A percentile compares a stretch with the other conserved stretches of the same genome.
These are phyloP conservation scores for Nemania serpens DNA, from an alignment of 2,329 filamentous ascomycete genomes.

Conservation along the genomic window DNA sequence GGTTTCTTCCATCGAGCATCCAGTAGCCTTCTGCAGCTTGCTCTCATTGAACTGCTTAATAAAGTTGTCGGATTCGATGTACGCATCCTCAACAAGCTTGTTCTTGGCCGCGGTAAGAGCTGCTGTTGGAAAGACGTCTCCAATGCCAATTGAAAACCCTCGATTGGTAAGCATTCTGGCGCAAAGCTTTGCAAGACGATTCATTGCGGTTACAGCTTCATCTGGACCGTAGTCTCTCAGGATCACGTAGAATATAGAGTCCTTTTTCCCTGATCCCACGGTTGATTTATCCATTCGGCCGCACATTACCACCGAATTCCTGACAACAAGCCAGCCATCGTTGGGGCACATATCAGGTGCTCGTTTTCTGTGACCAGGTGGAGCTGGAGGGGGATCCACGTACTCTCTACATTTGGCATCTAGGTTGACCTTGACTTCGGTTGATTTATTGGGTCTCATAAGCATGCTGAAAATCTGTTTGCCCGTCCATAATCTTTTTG, in stretches of 20 bases:
- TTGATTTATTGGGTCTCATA: constrained; percentile 85
- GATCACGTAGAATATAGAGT: constrained; percentile 96
- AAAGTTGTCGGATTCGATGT: constrained; percentile 78
- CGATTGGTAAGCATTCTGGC: constrained; percentile 86
- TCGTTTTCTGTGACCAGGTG: constrained; percentile 54
- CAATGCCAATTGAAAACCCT: constrained; percentile 95
- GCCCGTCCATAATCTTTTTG: constrained; percentile 88
- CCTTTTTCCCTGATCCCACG: constrained; percentile 96
- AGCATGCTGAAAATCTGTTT: constrained; percentile 95
- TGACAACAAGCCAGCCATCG: constrained; percentile 88
- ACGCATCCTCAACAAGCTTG: constrained; percentile 75
- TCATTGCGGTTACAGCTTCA: constrained; percentile 89
- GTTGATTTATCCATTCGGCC: constrained; percentile 98
- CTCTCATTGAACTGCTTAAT: constrained; percentile 81
- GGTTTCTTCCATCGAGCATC: constrained; percentile 89
- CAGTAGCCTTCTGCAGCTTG: constrained; percentile 82
- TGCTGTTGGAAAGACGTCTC: constrained; percentile 85
- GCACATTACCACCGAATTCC: constrained; percentile 97
- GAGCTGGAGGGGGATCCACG: constrained; percentile 51
- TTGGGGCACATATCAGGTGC: constrained; percentile 77
- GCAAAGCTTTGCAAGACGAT: constrained; percentile 86
- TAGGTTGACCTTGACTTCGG: constrained; percentile 82
- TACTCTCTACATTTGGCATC: constrained; percentile 91
- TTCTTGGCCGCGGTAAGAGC: constrained; percentile 75
- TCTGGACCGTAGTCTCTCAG: constrained; percentile 93